A percentile compares a stretch with the other conserved stretches of the same genome.
Evolutionary conservation across 441 rosid genomes (phyloP).

Genomic region (Croton setiger): DNA sequence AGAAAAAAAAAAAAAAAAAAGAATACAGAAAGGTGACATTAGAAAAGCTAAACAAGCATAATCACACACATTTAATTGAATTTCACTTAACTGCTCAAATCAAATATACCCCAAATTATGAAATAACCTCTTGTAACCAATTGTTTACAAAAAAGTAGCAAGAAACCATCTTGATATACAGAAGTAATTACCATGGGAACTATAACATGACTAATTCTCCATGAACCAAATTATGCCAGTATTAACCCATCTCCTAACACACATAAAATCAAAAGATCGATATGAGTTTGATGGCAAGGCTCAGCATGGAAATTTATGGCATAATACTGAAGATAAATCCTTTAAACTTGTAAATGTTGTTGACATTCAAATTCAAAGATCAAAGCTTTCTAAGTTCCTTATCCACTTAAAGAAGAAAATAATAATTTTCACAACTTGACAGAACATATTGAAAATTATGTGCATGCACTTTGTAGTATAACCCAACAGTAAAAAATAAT

Average conservation of each 20-base stretch:
- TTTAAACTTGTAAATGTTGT: neutral
- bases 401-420: neutral
- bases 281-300: neutral
- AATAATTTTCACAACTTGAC: neutral
- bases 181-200: neutral
- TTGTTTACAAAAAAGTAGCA: neutral
- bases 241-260: too few species aligned
- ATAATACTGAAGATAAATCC: neutral
- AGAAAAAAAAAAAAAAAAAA: too few species aligned
- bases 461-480: neutral
- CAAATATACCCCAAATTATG: neutral
- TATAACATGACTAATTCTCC: neutral
- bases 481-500: neutral
- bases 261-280: neutral
- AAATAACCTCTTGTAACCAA: neutral
- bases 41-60: neutral
- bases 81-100: neutral
- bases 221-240: neutral
- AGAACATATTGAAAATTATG: neutral
- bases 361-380: neutral
- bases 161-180: neutral
- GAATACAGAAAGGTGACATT: neutral
- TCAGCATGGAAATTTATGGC: neutral
- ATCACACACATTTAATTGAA: neutral
- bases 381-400: neutral